Base-by-base conservation (phyloP, 2,329 filamentous ascomycete species). In the Dichotomopilus funicola region DNA sequence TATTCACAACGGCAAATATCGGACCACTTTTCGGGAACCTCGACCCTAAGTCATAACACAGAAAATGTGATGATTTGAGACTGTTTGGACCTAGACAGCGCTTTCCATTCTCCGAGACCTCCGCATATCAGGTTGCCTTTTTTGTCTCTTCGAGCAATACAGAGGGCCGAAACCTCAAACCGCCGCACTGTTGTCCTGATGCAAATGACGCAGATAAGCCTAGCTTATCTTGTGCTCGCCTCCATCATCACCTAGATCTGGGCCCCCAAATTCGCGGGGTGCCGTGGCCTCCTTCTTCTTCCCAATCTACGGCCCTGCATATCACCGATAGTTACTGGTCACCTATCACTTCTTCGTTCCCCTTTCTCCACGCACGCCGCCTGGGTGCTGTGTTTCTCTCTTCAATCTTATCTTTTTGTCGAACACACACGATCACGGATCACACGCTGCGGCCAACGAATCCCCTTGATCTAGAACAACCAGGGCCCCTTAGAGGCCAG, bases 131-230 rank as follows among this genome's bases (percentile, higher is more conserved):
- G 19, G 19, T 27, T 27, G 19, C 19, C 19, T 27, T 27, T 27
- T 27, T 27, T 27, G 19, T 27, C 19, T 27, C 19, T 27, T 27
- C 19, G 19, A 27, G 19, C 19, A 45, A 13, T 5, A 40, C 7
- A 31, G 19, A 19, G 3, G 34, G 34, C 27, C 45, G n/a, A 48
- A 27, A 19, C 34, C 13, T 13, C 11, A 7, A 6, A 6, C 10
- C 5, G 11, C 40, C 19, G 4, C 13, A 2, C 11, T 41, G 5
- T 40, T 35, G 34, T 5, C 37, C 34, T 41, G 51, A 42, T 43
- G 55, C 72, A 72, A 76, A 81, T 82, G 78, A 80, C 77, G 73
- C 73, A 72, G 74, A 79, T 78, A 78, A 78, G 74, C 71, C 72
- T 74, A 70, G 73, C 78, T 78, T 79, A 80, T 80, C 77, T 81